phyloP scores from a whole-genome alignment of 2,329 filamentous ascomycete species.

The Curvularia eragrostidis region DNA sequence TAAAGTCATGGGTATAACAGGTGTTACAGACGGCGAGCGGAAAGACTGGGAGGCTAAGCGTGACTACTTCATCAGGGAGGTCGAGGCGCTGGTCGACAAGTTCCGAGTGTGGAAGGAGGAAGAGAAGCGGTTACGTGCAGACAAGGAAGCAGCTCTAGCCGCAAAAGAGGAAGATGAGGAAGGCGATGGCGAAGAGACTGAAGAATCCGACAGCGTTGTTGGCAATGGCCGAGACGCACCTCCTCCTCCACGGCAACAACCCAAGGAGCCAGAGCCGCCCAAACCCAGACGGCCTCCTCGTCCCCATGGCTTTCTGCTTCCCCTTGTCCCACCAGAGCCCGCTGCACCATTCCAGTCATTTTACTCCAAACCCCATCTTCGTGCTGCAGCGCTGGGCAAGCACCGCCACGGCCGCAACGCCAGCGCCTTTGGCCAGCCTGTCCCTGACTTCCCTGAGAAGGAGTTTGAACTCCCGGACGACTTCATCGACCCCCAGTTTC shows the following conservation, averaged over 20 bases:
- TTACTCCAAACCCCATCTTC: conserved; percentile 79
- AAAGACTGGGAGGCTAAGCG: conserved; percentile 87
- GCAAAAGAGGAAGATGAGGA: conserved; percentile 56
- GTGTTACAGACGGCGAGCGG: conserved; percentile 82
- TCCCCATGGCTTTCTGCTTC: conserved; percentile 42
- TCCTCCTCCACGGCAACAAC: conserved; percentile 45
- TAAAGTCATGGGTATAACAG: conserved; percentile 86
- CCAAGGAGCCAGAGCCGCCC: conserved; percentile 50
- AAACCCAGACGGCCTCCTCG: conserved; percentile 43
- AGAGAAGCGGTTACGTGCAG: conserved; percentile 80
- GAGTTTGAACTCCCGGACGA: conserved; percentile 80
- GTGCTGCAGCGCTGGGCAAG: conserved; percentile 78
- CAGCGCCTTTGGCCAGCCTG: conserved; percentile 79
- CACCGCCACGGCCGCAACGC: conserved; percentile 72
- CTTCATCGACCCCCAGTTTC: conserved; percentile 57
- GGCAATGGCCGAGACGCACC: conserved; percentile 15
- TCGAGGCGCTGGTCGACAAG: conserved; percentile 81
- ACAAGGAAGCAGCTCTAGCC: conserved; percentile 70
- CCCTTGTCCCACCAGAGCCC: conserved; percentile 41
- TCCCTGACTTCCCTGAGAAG: conserved; percentile 73
- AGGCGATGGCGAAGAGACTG: conserved; percentile 45
- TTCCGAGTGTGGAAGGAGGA: conserved; percentile 88
- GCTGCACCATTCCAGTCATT: conserved; percentile 81
- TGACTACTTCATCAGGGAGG: conserved; percentile 82
- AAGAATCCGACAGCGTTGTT: conserved; percentile 43